Base-by-base conservation (phyloP, 1,139 yeast genomes). In the Suhomyces anneliseae region DNA sequence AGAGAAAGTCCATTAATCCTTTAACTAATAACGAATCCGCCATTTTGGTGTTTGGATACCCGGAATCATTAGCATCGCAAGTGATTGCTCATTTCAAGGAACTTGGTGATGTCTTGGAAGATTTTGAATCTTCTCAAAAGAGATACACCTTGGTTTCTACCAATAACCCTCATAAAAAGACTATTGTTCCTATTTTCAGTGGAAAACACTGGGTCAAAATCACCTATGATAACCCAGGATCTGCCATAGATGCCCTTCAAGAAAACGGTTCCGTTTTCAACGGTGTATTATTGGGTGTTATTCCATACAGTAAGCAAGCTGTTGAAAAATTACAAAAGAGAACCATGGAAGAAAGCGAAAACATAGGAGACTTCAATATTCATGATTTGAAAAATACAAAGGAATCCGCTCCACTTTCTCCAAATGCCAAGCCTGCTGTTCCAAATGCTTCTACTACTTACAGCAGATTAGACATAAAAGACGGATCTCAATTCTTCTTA, bases 171-270 rank as follows among this genome's bases (percentile, higher is more conserved):
- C 45, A 41, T 1, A 44, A 40, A 9, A 36, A 34, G 34, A 50
- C 57, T 36, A 56, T 65, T n/a, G 60, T 68, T 42, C 95, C 96
- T 1, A 84, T 90, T 12, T 87, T 83, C 62, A 79, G 93, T 10
- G 98, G 97, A 0, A 79, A 81, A 39, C 85, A 90, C 41, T 93
- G 98, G 97, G 83, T 90, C 26, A 88, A 90, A 60, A 65, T 93
- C 45, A 90, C 97, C 0, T 93, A 82, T 64, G 88, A 83, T 50
- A 85, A 84, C 51, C 81, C 88, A 4, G 73, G 84, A 4, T 79
- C 92, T 10, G 97, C 97, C 1, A 68, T 83, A 27, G 83, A 95
- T 47, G 97, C 98, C 0, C 69, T 90, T 38, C 84, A 85, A 54
- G 96, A 90, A 57, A 89, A 88, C 60, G 95, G 95, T 1, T 69